A percentile compares a stretch with the other conserved stretches of the same genome.
These are phyloP conservation scores for Alternaria sp. DNA, from an alignment of 2,329 filamentous ascomycete species.

Conservation along the genomic window DNA sequence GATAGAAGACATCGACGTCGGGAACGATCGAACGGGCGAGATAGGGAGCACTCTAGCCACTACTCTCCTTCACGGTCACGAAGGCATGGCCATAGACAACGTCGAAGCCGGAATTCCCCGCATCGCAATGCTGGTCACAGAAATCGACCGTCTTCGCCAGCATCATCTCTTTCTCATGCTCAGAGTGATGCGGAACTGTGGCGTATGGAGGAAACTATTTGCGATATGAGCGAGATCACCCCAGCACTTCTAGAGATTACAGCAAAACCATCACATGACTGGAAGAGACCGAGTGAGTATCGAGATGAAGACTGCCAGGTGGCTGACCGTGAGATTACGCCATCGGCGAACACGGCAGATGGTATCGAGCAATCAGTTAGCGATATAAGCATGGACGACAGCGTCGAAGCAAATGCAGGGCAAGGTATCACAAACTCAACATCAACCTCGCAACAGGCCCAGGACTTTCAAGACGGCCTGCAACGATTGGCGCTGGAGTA, in stretches of 20 bases:
- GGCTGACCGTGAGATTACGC: fast-evolving
- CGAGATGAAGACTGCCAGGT: fast-evolving
- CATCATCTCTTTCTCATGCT: not conserved
- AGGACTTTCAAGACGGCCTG: not conserved
- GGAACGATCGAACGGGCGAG: too few species aligned
- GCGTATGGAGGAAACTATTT: not conserved
- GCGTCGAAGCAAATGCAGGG: not conserved
- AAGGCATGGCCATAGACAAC: not conserved
- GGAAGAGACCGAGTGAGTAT: not conserved
- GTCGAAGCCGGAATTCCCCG: too few species aligned
- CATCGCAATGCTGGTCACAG: too few species aligned
- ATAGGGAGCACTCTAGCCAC: too few species aligned
- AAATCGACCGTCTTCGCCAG: not conserved
- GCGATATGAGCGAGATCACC: not conserved
- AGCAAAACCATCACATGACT: not conserved
- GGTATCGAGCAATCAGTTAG: not conserved
- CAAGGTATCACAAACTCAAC: fast-evolving
- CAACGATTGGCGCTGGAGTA: not conserved
- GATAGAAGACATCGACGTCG: not conserved
- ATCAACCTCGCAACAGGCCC: not conserved
- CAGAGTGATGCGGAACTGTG: not conserved
- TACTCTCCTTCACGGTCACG: too few species aligned
- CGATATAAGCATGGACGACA: not conserved
- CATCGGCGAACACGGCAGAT: not conserved
- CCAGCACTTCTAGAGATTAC: not conserved